Evolutionary conservation across 805 yeast species (phyloP).

Genomic region (Jamesozyma rosinii): DNA sequence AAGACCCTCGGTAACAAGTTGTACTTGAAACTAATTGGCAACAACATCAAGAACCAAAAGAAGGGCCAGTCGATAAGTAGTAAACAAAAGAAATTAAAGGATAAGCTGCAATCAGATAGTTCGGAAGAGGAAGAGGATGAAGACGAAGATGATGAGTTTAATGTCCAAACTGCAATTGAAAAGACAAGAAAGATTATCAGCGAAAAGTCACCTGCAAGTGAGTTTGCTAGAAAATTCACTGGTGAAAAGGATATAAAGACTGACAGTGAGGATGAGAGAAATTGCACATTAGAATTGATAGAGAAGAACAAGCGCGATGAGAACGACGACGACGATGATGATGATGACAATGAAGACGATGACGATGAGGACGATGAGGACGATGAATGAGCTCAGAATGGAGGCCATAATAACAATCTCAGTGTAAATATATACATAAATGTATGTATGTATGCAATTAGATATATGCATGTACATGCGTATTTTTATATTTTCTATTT

Average conservation of each 20-base stretch:
- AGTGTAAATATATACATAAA: not conserved
- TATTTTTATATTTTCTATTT: not conserved
- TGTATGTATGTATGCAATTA: not conserved
- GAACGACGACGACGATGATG: not conserved
- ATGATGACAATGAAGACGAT: conserved; percentile 32
- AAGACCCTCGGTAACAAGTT: conserved; percentile 29
- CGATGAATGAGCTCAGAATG: not conserved
- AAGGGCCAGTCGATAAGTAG: not conserved
- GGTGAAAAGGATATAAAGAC: conserved; percentile 11
- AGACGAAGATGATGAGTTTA: conserved; percentile 19
- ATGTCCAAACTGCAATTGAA: conserved; percentile 6
- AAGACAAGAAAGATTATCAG: conserved; percentile 14
- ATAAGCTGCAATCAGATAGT: conserved; percentile 1
- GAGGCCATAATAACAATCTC: not conserved
- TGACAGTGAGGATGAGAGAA: conserved; percentile 21
- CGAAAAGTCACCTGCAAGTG: conserved; percentile 28
- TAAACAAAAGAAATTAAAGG: conserved; percentile 41
- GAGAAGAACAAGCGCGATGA: not conserved
- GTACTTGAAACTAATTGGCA: conserved; percentile 24
- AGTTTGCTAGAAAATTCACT: conserved; percentile 26
- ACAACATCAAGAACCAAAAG: conserved; percentile 14
- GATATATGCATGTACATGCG: not conserved
- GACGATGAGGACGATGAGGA: conserved; percentile 31
- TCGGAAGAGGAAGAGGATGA: conserved; percentile 21
- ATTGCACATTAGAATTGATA: not conserved